phyloP scores from a whole-genome alignment of 495 filamentous ascomycete genomes.

The Podospora appendiculata region DNA sequence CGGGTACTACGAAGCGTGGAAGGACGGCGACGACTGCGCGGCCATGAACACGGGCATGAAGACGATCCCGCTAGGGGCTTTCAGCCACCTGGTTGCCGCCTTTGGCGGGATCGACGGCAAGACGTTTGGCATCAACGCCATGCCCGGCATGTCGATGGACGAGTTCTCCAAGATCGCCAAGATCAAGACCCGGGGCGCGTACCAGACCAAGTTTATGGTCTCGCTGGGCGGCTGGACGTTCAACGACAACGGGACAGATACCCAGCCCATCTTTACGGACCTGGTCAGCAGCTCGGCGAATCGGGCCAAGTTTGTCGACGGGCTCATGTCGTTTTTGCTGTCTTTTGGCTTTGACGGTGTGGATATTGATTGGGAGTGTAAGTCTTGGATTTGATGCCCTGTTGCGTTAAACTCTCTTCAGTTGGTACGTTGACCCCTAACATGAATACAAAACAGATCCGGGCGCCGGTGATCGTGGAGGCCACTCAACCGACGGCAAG shows the following conservation, averaged over 20 bases:
- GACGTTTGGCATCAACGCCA: slow-evolving; percentile 4
- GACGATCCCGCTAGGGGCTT: slow-evolving; percentile 8
- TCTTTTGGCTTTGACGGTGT: slow-evolving; percentile 39
- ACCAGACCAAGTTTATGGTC: slow-evolving; percentile 24
- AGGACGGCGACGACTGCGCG: background rate
- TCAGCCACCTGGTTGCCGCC: slow-evolving; percentile 19
- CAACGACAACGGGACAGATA: slow-evolving; percentile 25
- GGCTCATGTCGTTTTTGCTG: slow-evolving; percentile 35
- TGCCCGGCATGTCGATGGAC: background rate
- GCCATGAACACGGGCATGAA: background rate
- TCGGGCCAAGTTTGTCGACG: slow-evolving; percentile 32
- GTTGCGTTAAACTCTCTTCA: no score
- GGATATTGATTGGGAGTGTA: slow-evolving; percentile 41
- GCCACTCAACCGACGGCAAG: slow-evolving; percentile 26
- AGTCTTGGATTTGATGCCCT: no score
- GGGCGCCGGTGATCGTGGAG: slow-evolving; percentile 36
- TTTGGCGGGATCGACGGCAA: slow-evolving; percentile 17
- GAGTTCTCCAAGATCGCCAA: slow-evolving; percentile 16
- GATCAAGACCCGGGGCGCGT: slow-evolving; percentile 20
- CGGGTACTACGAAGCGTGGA: slow-evolving; percentile 18
- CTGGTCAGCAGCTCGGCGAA: slow-evolving; percentile 4
- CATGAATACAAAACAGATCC: slow-evolving; percentile 24
- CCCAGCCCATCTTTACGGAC: slow-evolving; percentile 16
- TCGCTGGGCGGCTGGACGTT: slow-evolving; percentile 43
- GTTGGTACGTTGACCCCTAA: no score